Evolutionary conservation across 169 alveolate genomes (phyloP).

Genomic region (Plasmodium knowlesi): DNA sequence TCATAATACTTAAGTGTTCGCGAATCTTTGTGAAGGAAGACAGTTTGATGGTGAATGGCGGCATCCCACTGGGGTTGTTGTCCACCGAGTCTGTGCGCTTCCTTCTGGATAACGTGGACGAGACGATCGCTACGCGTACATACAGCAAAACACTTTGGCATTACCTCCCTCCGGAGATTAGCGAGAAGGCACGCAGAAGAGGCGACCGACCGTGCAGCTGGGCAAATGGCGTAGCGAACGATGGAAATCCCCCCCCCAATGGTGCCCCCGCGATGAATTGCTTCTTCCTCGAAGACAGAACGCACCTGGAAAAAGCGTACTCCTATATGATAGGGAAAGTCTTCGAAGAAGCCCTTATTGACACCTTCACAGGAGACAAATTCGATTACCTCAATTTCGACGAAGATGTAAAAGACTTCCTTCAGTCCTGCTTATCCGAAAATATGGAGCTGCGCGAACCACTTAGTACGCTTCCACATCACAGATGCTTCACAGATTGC

Average conservation of each 20-base stretch:
- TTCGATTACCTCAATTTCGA: constrained; percentile 64
- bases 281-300: constrained; percentile 17
- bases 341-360: constrained; percentile 63
- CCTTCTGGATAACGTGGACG: constrained; percentile 18
- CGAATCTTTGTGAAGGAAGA: constrained; percentile 48
- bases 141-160: constrained; percentile 48
- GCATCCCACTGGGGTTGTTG: constrained; percentile 42
- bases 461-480: constrained; percentile 6
- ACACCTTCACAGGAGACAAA: constrained; percentile 65
- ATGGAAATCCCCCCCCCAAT: not conserved
- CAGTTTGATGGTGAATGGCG: constrained; percentile 29
- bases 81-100: constrained; percentile 10
- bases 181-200: not conserved
- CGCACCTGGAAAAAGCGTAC: constrained; percentile 46
- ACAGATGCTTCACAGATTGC: constrained; percentile 51
- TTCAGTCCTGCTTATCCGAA: constrained; percentile 11
- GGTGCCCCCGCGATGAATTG: not conserved
- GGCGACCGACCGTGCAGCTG: not conserved
- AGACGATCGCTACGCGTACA: constrained; percentile 37
- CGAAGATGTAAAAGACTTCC: constrained; percentile 29
- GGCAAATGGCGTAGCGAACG: not conserved
- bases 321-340: constrained; percentile 63
- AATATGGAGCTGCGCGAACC: constrained; percentile 22
- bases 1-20: constrained; percentile 45
- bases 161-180: constrained; percentile 45